phyloP scores from a whole-genome alignment of 164 flowering plant genomes.

The Liriodendron chinense region DNA sequence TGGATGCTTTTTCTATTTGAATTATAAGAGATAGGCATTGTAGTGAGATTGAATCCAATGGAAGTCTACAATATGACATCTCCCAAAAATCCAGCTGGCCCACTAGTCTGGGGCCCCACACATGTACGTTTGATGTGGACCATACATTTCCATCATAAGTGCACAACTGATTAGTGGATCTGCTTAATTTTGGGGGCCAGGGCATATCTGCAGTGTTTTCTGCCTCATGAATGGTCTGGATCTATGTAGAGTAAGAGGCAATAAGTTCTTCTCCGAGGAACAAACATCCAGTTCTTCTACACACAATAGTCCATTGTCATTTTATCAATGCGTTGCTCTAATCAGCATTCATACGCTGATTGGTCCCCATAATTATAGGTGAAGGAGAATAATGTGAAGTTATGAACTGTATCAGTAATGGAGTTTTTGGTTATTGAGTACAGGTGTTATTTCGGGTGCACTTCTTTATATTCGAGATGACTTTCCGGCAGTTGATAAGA shows the following conservation, averaged over 20 bases:
- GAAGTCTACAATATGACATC: too few species aligned
- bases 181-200: too few species aligned
- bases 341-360: background rate
- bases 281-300: background rate
- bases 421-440: background rate
- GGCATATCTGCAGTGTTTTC: too few species aligned
- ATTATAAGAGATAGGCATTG: too few species aligned
- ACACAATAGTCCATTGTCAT: background rate
- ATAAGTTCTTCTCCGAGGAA: background rate
- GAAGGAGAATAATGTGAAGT: background rate
- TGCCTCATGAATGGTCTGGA: too few species aligned
- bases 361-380: background rate
- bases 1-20: too few species aligned
- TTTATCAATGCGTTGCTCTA: background rate
- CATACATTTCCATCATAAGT: too few species aligned
- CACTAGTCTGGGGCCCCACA: too few species aligned
- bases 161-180: too few species aligned
- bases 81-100: too few species aligned
- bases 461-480: constrained; percentile 85
- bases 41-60: too few species aligned
- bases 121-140: too few species aligned
- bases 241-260: background rate
- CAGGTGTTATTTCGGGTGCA: constrained; percentile 95
- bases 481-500: constrained; percentile 50
- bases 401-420: background rate